Percentiles rank a stretch among this genome's conserved stretches.
These are phyloP conservation scores for barley (Hordeum vulgare) DNA, from an alignment of 176 grass and related monocot genomes.

Conservation along the genomic window MorexV3_pseudomolecules_assembly NC_058520.1:586193746-586194245, in stretches of 20 bases:
- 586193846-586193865: constrained; percentile 59
- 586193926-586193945: constrained; percentile 41
- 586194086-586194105: no score
- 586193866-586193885: neutral
- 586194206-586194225: no score
- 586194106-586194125: no score
- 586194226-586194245: no score
- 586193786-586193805: neutral
- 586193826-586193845: constrained; percentile 30
- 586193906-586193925: constrained; percentile 45
- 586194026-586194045: no score
- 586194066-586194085: no score
- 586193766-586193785: neutral
- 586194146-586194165: no score
- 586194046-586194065: no score
- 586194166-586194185: no score
- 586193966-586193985: constrained; percentile 43
- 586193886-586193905: constrained; percentile 34
- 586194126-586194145: no score
- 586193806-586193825: constrained; percentile 22
- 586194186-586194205: no score
- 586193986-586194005: constrained; percentile 32
- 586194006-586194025: no score
- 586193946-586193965: constrained; percentile 35
- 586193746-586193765: neutral